Evolutionary conservation across 805 yeast species (phyloP).

Genomic region (Candida insectalens): DNA sequence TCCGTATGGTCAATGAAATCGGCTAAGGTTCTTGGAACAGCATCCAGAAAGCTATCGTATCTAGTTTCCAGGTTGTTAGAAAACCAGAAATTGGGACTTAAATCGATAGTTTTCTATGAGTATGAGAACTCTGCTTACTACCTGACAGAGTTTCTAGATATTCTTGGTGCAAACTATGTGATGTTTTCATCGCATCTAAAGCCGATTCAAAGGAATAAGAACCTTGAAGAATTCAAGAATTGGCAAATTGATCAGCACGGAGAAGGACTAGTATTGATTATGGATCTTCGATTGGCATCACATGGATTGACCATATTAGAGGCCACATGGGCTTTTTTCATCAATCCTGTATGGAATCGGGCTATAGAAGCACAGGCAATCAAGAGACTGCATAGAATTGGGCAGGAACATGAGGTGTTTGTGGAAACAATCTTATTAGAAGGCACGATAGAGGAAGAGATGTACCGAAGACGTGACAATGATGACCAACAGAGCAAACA

Average conservation of each 20-base stretch:
- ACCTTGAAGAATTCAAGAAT: conserved; percentile 39
- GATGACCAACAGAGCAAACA: conserved; percentile 9
- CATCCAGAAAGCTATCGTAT: conserved; percentile 57
- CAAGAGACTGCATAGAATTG: conserved; percentile 70
- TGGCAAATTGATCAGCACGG: conserved; percentile 28
- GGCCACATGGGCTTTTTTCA: conserved; percentile 60
- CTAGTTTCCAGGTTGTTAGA: conserved; percentile 44
- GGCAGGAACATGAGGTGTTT: conserved; percentile 50
- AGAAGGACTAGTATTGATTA: conserved; percentile 45
- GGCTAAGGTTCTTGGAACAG: conserved; percentile 47
- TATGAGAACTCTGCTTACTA: conserved; percentile 66
- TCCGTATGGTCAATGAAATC: conserved; percentile 16
- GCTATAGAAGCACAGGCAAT: conserved; percentile 69
- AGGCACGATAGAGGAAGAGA: conserved; percentile 61
- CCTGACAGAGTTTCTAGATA: conserved; percentile 52
- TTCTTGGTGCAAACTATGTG: conserved; percentile 49
- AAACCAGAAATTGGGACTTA: conserved; percentile 35
- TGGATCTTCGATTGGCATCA: conserved; percentile 61
- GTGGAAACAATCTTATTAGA: conserved; percentile 61
- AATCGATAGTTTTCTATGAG: conserved; percentile 59
- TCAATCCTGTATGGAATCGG: conserved; percentile 66
- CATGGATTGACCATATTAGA: conserved; percentile 61
- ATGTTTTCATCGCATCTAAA: conserved; percentile 56
- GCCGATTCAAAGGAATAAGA: conserved; percentile 38
- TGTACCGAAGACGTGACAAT: conserved; percentile 31